Conservation (phyloP, 2,329 filamentous ascomycete genomes). For the Taxawa tesnikishii region DNA sequence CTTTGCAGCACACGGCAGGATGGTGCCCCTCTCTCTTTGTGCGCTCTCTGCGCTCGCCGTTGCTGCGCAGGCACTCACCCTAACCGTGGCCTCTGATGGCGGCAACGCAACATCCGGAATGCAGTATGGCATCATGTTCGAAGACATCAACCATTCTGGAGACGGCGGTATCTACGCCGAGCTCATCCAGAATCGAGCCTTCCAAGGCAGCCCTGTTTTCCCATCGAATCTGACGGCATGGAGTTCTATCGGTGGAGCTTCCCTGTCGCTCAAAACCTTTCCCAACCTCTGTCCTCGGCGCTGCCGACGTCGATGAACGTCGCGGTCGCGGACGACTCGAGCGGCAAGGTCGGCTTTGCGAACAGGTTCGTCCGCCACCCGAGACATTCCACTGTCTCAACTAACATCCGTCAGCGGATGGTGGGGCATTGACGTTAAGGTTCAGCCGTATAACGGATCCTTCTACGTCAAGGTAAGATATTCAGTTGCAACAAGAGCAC, state of each 20-base stretch:
- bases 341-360: slow-evolving; percentile 25
- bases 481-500: too few species aligned
- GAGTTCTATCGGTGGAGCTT: slow-evolving; percentile 40
- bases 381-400: background rate
- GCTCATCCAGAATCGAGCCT: slow-evolving; percentile 55
- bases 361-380: slow-evolving; percentile 27
- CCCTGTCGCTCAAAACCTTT: slow-evolving; percentile 36
- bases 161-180: slow-evolving; percentile 54
- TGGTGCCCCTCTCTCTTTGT: slow-evolving; percentile 2
- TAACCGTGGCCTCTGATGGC: slow-evolving; percentile 15
- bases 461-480: slow-evolving; percentile 23
- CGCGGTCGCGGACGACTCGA: slow-evolving; percentile 22
- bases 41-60: slow-evolving; percentile 9
- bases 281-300: slow-evolving; percentile 38
- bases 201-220: slow-evolving; percentile 41
- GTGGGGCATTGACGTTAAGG: slow-evolving; percentile 19
- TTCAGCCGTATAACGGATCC: slow-evolving; percentile 19
- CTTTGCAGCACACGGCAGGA: background rate
- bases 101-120: slow-evolving; percentile 27
- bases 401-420: slow-evolving; percentile 9
- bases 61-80: slow-evolving; percentile 10
- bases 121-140: slow-evolving; percentile 14
- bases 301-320: slow-evolving; percentile 40
- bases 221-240: slow-evolving; percentile 36
- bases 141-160: slow-evolving; percentile 5